Conservation (phyloP, 1,284 basidiomycete genomes). For the Moesziomyces aphidis region DNA sequence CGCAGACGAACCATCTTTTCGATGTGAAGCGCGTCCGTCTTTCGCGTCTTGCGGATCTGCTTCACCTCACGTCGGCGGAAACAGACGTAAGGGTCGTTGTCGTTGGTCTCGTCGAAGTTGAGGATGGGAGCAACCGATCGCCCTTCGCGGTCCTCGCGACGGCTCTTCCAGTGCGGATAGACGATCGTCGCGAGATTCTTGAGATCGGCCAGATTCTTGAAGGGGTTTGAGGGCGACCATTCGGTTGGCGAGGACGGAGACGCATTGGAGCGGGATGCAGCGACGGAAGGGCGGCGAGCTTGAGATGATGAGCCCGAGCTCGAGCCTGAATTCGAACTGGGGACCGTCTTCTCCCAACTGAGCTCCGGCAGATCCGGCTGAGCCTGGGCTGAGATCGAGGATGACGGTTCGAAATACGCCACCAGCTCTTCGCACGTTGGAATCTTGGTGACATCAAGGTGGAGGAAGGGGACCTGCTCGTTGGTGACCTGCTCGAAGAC, state of each 20-base stretch:
- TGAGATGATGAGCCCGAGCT: conserved; percentile 12
- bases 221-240: conserved; percentile 62
- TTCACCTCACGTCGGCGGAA: conserved; percentile 97
- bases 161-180: conserved; percentile 65
- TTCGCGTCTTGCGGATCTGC: conserved; percentile 89
- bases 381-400: conserved; percentile 48
- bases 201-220: conserved; percentile 59
- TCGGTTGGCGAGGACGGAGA: conserved; percentile 8
- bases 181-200: conserved; percentile 54
- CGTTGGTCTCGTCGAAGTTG: conserved; percentile 85
- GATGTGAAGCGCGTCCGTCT: conserved; percentile 65
- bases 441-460: conserved; percentile 72
- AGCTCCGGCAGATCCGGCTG: conserved; percentile 58
- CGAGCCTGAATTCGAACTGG: conserved; percentile 11
- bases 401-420: conserved; percentile 57
- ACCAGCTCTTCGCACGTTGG: conserved; percentile 57
- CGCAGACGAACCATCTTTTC: conserved; percentile 65
- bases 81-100: conserved; percentile 96
- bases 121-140: conserved; percentile 56
- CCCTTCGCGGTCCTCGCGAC: conserved; percentile 62
- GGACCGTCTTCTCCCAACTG: conserved; percentile 44
- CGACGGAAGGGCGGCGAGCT: conserved; percentile 19
- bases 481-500: conserved; percentile 91
- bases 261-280: neutral
- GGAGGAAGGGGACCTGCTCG: conserved; percentile 88